Percentiles rank a stretch among this genome's conserved stretches.
Evolutionary conservation across 139 green algal genomes (phyloP).

Genomic region (Deuterostichococcus epilithicus): DNA sequence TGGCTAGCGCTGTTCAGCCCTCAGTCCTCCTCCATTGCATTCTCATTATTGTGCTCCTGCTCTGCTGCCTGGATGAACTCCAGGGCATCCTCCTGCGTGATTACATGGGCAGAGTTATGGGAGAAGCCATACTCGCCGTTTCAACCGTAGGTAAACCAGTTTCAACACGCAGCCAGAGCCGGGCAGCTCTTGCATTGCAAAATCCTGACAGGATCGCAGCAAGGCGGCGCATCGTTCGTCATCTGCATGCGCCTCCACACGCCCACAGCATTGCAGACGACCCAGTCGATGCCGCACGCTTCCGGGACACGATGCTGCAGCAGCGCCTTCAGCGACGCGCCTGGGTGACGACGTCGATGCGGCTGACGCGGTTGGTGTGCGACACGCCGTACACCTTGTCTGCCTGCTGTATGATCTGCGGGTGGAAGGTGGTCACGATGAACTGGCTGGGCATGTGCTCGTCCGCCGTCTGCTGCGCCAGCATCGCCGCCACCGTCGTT

Average conservation of each 20-base stretch:
- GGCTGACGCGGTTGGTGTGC: conserved; percentile 79
- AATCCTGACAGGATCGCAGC: too few species aligned
- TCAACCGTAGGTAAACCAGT: too few species aligned
- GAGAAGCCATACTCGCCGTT: too few species aligned
- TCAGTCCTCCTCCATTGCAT: conserved; percentile 4
- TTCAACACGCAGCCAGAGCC: too few species aligned
- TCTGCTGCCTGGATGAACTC: conserved; percentile 69
- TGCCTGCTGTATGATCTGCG: conserved; percentile 68
- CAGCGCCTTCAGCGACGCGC: neutral
- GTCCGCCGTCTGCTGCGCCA: conserved; percentile 69
- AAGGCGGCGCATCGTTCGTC: too few species aligned
- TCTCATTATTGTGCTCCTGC: conserved; percentile 17
- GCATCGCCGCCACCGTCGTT: conserved; percentile 81
- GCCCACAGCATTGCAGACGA: too few species aligned
- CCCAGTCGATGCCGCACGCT: conserved; percentile 40
- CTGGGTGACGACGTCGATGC: conserved; percentile 21
- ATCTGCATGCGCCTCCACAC: too few species aligned
- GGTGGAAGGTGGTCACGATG: conserved; percentile 97
- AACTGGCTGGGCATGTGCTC: conserved; percentile 84
- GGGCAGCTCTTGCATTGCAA: too few species aligned
- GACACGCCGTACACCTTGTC: conserved; percentile 89
- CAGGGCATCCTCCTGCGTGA: conserved; percentile 57
- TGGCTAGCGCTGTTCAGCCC: neutral
- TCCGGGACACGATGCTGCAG: neutral
- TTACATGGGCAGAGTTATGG: too few species aligned